Evolutionary conservation across 2,329 filamentous ascomycete genomes (phyloP), one percentile per base, ranked within the genome.

Genomic region (Akanthomyces lecanii): DNA sequence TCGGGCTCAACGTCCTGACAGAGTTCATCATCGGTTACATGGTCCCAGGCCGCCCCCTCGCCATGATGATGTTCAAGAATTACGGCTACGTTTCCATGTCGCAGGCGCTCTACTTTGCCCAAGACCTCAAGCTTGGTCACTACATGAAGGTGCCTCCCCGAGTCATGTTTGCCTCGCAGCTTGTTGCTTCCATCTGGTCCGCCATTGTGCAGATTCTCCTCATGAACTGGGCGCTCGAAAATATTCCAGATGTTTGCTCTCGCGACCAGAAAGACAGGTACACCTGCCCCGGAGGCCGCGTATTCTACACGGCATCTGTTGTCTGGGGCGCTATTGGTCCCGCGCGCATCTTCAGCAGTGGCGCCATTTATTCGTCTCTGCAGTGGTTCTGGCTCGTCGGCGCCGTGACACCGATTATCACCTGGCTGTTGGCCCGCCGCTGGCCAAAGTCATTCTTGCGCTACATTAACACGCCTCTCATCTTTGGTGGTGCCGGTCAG

Each of bases 31-130:
- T 89, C 65, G 89, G 89, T 6, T 91, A 91, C 73, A 88, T 91
- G 80, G 82, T 89, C 56, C 88, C 88, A 0, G 89, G 89, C 30
- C 81, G 82, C 3, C 88, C 89, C 1, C 79, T 91, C 65, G 87
- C 87, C 54, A 87, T 90, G 82, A 91, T 91, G 88, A 82, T 91
- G 76, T 91, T 91, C 78, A 90, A 90, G 75, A 89, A 87, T 65
- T 91, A 88, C 69, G 86, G 87, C 57, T 89, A 89, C 71, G 83
- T 89, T 62, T 85, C 81, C 74, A 88, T 89, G 85, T 79, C 79
- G 18, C 85, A 89, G 71, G 87, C 84, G 0, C 77, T 89, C 56
- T 86, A 83, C 71, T 89, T 89, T 71, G 78, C 81, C 5, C 84
- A 87, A 71, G 87, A 89, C 67, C 79, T 89, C 68, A 89, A 89